phyloP scores from a whole-genome alignment of 352 stramenopile genomes.

The Aphanomyces astaci region DNA sequence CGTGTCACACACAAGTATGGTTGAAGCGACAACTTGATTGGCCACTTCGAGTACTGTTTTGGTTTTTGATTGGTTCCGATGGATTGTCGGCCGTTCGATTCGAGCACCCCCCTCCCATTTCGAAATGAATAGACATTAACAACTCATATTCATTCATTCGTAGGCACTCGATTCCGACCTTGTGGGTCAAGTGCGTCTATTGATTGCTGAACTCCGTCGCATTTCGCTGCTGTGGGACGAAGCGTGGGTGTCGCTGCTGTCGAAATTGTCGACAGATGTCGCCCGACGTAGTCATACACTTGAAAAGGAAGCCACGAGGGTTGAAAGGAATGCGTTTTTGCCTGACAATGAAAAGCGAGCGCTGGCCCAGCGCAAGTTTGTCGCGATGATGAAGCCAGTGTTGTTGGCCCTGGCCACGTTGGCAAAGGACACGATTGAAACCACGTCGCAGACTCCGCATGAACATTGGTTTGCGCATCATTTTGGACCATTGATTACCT shows the following conservation, averaged over 20 bases:
- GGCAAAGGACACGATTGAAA: slow-evolving; percentile 56
- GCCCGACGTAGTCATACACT: slow-evolving; percentile 53
- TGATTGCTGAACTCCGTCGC: slow-evolving; percentile 66
- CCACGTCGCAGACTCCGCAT: slow-evolving; percentile 43
- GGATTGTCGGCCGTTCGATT: too few species aligned
- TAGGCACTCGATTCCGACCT: slow-evolving; percentile 34
- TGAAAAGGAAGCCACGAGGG: slow-evolving; percentile 61
- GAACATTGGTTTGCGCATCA: slow-evolving; percentile 65
- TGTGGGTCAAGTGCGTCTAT: slow-evolving; percentile 43
- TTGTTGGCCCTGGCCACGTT: slow-evolving; percentile 53
- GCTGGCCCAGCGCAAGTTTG: slow-evolving; percentile 56
- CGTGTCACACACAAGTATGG: too few species aligned
- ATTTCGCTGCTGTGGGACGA: slow-evolving; percentile 82
- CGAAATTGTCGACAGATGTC: slow-evolving; percentile 69
- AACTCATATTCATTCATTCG: too few species aligned
- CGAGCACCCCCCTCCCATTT: too few species aligned
- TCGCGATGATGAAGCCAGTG: slow-evolving; percentile 80
- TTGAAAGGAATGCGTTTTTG: slow-evolving; percentile 62
- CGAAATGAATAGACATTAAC: too few species aligned
- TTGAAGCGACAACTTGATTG: slow-evolving; percentile 26
- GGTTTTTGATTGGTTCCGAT: too few species aligned
- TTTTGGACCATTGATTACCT: slow-evolving; percentile 45
- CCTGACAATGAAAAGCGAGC: slow-evolving; percentile 52
- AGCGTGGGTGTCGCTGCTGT: slow-evolving; percentile 56
- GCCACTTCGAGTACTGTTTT: slow-evolving; percentile 37